Base-by-base conservation (phyloP, 305 asterid species). In the Fraxinus xanthoxyloides region DNA sequence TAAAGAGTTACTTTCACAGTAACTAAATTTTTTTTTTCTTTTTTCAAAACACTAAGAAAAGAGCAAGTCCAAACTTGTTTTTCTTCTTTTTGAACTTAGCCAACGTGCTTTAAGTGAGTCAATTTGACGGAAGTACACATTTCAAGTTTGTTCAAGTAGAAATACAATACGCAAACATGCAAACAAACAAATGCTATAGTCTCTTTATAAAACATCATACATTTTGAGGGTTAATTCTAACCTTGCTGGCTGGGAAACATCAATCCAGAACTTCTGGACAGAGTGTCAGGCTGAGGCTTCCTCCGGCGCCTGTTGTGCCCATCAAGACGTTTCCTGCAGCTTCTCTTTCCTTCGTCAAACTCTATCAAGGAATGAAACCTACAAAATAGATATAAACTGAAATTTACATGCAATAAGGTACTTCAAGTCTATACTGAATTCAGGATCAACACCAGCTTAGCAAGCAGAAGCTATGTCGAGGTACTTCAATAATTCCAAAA, bases 321-420 rank as follows among this genome's bases (percentile, higher is more conserved):
- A n/a, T 90, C 92, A 8, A 89, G 87, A 75, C 92, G 92, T 40
- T 87, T 89, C 63, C 92, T 87, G 63, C 92, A 89, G 79, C 92
- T 89, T 56, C 92, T 87, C 82, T 89, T 89, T 12, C 90, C 90
- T 81, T 89, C 90, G 75, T 89, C 92, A 83, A 89, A 89, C 79
- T 89, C 92, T 82, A 82, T 82, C 82, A 89, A 76, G 24, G 86
- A 82, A 84, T 89, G 92, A 79, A 89, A 89, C 82, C 92, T 89
- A 75, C 4, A 54, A 34, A n/a, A 67, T 19, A 28, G 23, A 13
- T 5, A 28, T 10, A 67, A 67, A 67, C 1, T 67, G 21, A 17
- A 67, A 67, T 67, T 67, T 67, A 67, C 35, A 26, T 28, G 9
- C 74, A 28, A 67, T 30, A 12, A 67, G 30, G 10, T 30, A 13